Evolutionary conservation across 345 rosid genomes (phyloP).

Genomic region (Ceriops decandra): DNA sequence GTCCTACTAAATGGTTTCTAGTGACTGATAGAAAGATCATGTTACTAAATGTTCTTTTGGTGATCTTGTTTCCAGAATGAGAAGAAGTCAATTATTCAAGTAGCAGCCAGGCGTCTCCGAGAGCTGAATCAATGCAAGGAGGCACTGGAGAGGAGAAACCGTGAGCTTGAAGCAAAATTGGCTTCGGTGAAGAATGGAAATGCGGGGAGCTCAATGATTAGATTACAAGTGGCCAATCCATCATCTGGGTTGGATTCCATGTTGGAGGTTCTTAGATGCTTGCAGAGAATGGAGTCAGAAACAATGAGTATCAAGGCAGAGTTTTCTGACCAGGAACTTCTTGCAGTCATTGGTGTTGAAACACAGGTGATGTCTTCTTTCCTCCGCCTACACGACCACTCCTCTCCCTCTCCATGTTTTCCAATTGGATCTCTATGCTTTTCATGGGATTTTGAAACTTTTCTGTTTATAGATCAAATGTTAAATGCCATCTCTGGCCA

Average conservation of each 20-base stretch:
- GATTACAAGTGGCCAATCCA: slow-evolving; percentile 40
- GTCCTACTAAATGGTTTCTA: not conserved
- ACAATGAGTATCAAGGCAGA: slow-evolving; percentile 31
- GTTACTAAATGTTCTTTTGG: not conserved
- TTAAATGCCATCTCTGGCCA: too few relatives aligned
- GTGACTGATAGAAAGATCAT: not conserved
- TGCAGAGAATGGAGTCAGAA: slow-evolving; percentile 39
- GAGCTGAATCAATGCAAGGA: slow-evolving; percentile 41
- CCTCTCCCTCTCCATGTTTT: not conserved
- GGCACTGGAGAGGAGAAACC: slow-evolving; percentile 37
- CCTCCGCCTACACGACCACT: not conserved
- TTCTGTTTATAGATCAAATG: too few relatives aligned
- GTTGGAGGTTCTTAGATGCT: slow-evolving; percentile 44
- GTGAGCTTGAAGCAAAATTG: slow-evolving; percentile 27
- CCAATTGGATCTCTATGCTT: too few relatives aligned
- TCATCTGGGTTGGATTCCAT: slow-evolving; percentile 55
- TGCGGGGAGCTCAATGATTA: slow-evolving; percentile 33
- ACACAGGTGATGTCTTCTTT: slow-evolving; percentile 30
- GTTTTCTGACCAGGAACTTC: slow-evolving; percentile 36
- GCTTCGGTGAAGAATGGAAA: not conserved
- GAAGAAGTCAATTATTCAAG: slow-evolving; percentile 50
- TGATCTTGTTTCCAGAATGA: slow-evolving; percentile 39
- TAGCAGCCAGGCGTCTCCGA: slow-evolving; percentile 33
- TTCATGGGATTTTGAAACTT: too few relatives aligned
- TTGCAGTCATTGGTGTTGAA: slow-evolving; percentile 36